A percentile compares a stretch with the other conserved stretches of the same genome.
phyloP scores from a whole-genome alignment of 2,329 filamentous ascomycete species.

The Aspergillus ochraceoroseus region DNA sequence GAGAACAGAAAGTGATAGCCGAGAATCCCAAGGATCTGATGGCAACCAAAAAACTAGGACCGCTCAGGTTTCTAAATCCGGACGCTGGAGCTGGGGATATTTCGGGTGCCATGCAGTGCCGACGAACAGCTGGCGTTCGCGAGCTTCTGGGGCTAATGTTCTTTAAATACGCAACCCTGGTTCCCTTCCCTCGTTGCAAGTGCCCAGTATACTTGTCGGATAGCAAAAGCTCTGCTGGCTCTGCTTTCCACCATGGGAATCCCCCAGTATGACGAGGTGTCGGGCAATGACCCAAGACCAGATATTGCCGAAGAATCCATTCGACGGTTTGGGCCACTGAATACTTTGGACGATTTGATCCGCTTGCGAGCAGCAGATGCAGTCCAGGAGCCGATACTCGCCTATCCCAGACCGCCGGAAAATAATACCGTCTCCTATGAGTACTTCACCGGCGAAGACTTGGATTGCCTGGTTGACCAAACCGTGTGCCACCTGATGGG shows the following conservation, averaged over 20 bases:
- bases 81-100: neutral
- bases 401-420: conserved; percentile 35
- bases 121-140: conserved; percentile 1
- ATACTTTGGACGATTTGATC: conserved; percentile 43
- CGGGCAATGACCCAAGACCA: neutral
- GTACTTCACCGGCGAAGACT: conserved; percentile 41
- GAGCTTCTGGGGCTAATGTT: too few relatives aligned
- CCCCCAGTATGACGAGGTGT: conserved; percentile 13
- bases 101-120: too few relatives aligned
- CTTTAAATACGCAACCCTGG: conserved; percentile 11
- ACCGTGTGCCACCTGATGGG: conserved; percentile 31
- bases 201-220: too few relatives aligned
- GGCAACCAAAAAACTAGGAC: conserved; percentile 1
- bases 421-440: conserved; percentile 36
- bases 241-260: conserved; percentile 20
- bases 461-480: conserved; percentile 42
- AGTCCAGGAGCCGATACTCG: conserved; percentile 42
- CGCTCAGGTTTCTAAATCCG: conserved; percentile 3
- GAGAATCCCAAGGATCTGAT: neutral
- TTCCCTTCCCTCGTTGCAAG: neutral
- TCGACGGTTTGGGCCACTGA: conserved; percentile 37
- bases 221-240: too few relatives aligned
- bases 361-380: conserved; percentile 38
- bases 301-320: conserved; percentile 20
- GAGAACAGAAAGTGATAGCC: neutral